Evolutionary conservation across 352 stramenopile genomes (phyloP).

Genomic region (Pelagophyceae sp.): DNA sequence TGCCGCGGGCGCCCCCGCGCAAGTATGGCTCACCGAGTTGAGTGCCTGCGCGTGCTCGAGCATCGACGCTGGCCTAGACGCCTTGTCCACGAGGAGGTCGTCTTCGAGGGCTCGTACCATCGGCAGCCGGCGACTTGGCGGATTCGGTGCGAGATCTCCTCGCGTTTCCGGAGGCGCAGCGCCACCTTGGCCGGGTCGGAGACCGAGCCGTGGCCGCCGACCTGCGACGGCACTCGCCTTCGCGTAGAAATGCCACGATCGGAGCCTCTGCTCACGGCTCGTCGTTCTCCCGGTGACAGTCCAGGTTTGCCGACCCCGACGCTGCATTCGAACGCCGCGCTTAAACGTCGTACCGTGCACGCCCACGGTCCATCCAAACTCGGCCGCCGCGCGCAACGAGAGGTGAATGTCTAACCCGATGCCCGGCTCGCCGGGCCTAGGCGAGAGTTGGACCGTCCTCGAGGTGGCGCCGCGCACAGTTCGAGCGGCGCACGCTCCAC

Average conservation of each 20-base stretch:
- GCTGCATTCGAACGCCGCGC: background rate
- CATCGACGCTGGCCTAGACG: conserved; percentile 3
- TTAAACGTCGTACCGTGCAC: conserved; percentile 1
- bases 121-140: conserved; percentile 14
- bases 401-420: conserved; percentile 20
- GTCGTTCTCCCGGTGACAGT: no score
- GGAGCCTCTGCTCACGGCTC: no score
- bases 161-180: background rate
- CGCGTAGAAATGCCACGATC: no score
- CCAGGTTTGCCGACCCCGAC: no score
- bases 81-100: no score
- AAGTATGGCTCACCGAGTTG: background rate
- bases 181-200: background rate
- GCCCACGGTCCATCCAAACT: background rate
- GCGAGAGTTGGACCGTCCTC: no score
- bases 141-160: conserved; percentile 7
- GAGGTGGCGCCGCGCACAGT: no score
- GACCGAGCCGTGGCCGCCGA: conserved; percentile 5
- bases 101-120: no score
- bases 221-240: no score
- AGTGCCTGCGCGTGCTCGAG: background rate
- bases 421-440: background rate
- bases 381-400: conserved; percentile 3
- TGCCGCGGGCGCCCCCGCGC: no score
- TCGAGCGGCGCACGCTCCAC: no score